Percentiles rank a stretch among this genome's conserved stretches.
Evolutionary conservation across 208 protist genomes (phyloP).

Genomic region (Crithidia bombi): DNA sequence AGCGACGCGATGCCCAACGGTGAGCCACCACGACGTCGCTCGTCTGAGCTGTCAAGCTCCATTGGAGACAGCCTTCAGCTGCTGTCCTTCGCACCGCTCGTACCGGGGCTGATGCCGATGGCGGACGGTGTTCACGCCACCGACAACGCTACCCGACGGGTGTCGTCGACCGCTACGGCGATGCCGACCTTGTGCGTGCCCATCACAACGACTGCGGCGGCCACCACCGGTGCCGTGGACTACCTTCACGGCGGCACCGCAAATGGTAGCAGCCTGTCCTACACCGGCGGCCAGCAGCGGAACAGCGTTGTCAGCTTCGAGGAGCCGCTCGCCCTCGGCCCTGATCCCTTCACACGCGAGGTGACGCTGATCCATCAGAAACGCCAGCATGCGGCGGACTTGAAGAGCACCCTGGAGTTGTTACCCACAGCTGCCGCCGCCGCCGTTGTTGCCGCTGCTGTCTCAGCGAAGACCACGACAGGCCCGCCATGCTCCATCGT

Average conservation of each 20-base stretch:
- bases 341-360: background rate
- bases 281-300: conserved; percentile 2
- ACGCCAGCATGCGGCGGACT: background rate
- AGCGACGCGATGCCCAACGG: too few species aligned
- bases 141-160: background rate
- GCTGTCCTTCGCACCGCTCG: conserved; percentile 9
- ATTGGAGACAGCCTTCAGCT: background rate
- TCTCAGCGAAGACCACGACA: background rate
- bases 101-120: background rate
- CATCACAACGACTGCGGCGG: background rate
- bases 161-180: background rate
- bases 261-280: conserved; percentile 7
- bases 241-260: background rate
- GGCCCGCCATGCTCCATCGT: background rate
- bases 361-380: background rate
- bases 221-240: background rate
- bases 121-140: background rate
- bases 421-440: background rate
- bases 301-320: conserved; percentile 20
- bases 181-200: background rate
- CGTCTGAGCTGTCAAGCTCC: background rate
- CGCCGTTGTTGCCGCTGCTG: background rate
- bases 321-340: background rate
- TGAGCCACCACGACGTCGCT: background rate
- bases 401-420: background rate